These are phyloP conservation scores for Podila clonocystis DNA, from an alignment of 192 early-diverging fungal species.

Conservation along the genomic window DNA sequence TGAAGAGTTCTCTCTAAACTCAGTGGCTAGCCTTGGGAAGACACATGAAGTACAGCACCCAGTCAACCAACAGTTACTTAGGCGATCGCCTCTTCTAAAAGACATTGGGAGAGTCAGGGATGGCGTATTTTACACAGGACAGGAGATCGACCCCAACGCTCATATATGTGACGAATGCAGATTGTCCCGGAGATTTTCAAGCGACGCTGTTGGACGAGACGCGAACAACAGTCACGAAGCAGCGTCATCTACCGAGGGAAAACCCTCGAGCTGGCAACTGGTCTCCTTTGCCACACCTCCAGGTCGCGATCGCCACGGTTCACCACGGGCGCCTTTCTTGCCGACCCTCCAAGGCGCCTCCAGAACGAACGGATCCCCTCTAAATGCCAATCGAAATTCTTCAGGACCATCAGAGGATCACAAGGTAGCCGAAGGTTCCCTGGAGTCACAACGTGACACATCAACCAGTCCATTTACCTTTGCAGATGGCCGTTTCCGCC, in stretches of 20 bases:
- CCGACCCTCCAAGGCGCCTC: conserved; percentile 12
- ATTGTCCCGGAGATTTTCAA: conserved; percentile 6
- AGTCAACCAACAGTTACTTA: conserved; percentile 1
- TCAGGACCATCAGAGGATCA: conserved; percentile 14
- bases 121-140: background rate
- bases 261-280: conserved; percentile 46
- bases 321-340: conserved; percentile 28
- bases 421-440: background rate
- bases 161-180: conserved; percentile 34
- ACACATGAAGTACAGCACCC: background rate
- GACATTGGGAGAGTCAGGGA: conserved; percentile 26
- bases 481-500: conserved; percentile 14
- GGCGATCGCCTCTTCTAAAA: conserved; percentile 22
- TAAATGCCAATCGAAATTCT: background rate
- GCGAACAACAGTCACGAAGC: conserved; percentile 14
- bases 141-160: background rate
- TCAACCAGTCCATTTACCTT: conserved; percentile 6
- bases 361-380: conserved; percentile 9
- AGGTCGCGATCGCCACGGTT: conserved; percentile 23
- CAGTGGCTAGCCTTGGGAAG: conserved; percentile 25
- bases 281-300: conserved; percentile 41
- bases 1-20: conserved; percentile 42
- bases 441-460: background rate
- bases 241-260: conserved; percentile 45
- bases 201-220: conserved; percentile 18